These are phyloP conservation scores for Jamesozyma piceae DNA, from an alignment of 805 yeast genomes.

Conservation along the genomic window DNA sequence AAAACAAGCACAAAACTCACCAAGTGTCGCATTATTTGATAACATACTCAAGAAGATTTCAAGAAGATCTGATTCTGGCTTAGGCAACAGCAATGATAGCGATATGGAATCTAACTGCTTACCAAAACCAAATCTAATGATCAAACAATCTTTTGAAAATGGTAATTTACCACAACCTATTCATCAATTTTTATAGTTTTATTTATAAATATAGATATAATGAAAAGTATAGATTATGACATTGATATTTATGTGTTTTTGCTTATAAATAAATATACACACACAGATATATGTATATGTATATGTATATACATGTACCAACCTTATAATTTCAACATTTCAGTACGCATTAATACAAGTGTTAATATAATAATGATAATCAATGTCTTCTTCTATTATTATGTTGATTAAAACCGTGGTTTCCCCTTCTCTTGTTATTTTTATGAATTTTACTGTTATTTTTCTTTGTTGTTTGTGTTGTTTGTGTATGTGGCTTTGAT, in stretches of 20 bases:
- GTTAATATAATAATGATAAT: too few species aligned
- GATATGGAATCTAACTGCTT: background rate
- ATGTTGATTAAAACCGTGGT: background rate
- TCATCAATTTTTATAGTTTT: conserved; percentile 24
- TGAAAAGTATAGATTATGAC: too few species aligned
- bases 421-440: conserved; percentile 3
- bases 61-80: background rate
- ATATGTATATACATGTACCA: too few species aligned
- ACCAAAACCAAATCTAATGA: conserved; percentile 6
- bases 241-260: too few species aligned
- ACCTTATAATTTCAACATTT: too few species aligned
- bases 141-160: conserved; percentile 19
- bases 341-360: too few species aligned
- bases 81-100: background rate
- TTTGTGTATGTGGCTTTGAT: conserved; percentile 13
- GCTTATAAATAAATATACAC: conserved; percentile 1
- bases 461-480: conserved; percentile 4
- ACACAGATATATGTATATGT: too few species aligned
- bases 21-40: conserved; percentile 5
- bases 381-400: background rate
- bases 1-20: background rate
- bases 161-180: conserved; percentile 26
- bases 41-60: conserved; percentile 1
- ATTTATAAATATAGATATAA: too few species aligned
- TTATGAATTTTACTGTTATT: conserved; percentile 5